Evolutionary conservation across 257 asterid genomes (phyloP).

Genomic region (Solanum bukasovii): DNA sequence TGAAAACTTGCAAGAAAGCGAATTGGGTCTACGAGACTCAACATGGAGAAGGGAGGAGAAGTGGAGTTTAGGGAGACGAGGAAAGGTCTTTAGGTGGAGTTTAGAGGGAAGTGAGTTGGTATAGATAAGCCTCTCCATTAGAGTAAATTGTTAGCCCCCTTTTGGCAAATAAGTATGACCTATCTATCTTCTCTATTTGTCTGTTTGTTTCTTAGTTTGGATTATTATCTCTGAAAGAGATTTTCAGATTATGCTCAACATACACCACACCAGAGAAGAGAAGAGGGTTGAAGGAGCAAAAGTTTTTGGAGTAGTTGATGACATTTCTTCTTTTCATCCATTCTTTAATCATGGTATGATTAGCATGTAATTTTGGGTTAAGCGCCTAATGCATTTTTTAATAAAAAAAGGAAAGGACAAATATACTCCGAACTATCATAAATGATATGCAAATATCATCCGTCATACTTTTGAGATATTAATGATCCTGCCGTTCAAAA

Average conservation of each 20-base stretch:
- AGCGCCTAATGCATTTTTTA: background rate
- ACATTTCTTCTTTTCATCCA: background rate
- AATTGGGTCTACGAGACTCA: constrained; percentile 16
- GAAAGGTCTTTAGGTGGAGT: constrained; percentile 15
- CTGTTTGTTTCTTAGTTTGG: no score
- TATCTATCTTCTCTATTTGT: background rate
- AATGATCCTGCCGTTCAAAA: rapidly evolving
- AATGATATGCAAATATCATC: rapidly evolving
- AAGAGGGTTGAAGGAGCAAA: background rate
- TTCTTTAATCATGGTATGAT: background rate
- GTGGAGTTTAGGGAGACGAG: constrained; percentile 31
- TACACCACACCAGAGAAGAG: background rate
- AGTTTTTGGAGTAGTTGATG: background rate
- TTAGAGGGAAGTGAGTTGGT: constrained; percentile 45
- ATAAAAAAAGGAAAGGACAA: no score
- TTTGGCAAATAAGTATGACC: background rate
- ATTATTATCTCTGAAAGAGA: background rate
- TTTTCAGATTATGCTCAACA: background rate
- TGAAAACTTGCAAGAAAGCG: constrained; percentile 26
- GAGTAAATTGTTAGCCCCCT: background rate
- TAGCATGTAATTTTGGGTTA: background rate
- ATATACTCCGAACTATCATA: no score
- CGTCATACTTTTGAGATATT: no score
- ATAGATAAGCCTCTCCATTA: constrained; percentile 64
- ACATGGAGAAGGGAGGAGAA: constrained; percentile 6